Evolutionary conservation across 2,329 filamentous ascomycete genomes (phyloP).

Genomic region (Colletotrichum musae): DNA sequence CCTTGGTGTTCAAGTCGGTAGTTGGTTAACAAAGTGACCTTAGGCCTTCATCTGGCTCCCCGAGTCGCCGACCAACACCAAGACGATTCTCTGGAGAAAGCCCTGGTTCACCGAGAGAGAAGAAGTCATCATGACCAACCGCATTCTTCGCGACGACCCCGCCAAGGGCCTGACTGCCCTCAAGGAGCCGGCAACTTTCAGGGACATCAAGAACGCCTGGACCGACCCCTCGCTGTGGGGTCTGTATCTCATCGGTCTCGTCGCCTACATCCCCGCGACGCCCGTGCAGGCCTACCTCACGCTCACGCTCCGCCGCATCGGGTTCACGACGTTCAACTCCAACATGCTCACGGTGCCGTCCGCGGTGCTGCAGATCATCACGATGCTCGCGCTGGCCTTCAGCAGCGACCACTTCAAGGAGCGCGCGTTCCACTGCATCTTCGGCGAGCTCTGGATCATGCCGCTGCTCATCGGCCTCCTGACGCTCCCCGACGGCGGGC

Average conservation of each 20-base stretch:
- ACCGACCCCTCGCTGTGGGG: slow-evolving; percentile 64
- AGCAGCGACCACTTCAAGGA: slow-evolving; percentile 65
- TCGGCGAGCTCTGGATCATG: slow-evolving; percentile 67
- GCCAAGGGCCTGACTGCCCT: slow-evolving; percentile 64
- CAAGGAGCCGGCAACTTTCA: slow-evolving; percentile 57
- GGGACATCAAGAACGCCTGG: slow-evolving; percentile 61
- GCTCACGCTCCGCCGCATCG: slow-evolving; percentile 45
- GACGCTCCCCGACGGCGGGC: slow-evolving; percentile 56
- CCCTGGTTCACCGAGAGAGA: slow-evolving; percentile 72
- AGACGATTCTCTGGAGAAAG: slow-evolving; percentile 62
- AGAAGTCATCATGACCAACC: slow-evolving; percentile 71
- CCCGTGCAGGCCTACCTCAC: slow-evolving; percentile 47
- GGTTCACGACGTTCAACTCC: slow-evolving; percentile 61
- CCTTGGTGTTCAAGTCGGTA: not conserved
- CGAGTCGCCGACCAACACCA: slow-evolving; percentile 54
- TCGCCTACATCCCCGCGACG: slow-evolving; percentile 52
- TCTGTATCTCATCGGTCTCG: slow-evolving; percentile 63
- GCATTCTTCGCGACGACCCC: slow-evolving; percentile 69
- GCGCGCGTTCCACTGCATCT: slow-evolving; percentile 63
- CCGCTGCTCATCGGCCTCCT: slow-evolving; percentile 66
- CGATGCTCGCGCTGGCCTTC: slow-evolving; percentile 64
- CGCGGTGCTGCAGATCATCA: slow-evolving; percentile 67
- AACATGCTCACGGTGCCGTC: slow-evolving; percentile 56
- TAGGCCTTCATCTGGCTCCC: slow-evolving; percentile 51
- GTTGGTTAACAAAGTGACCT: slow-evolving; percentile 54